Evolutionary conservation across 805 yeast species (phyloP).

Genomic region (Saccharomycopsis lassenensis): DNA sequence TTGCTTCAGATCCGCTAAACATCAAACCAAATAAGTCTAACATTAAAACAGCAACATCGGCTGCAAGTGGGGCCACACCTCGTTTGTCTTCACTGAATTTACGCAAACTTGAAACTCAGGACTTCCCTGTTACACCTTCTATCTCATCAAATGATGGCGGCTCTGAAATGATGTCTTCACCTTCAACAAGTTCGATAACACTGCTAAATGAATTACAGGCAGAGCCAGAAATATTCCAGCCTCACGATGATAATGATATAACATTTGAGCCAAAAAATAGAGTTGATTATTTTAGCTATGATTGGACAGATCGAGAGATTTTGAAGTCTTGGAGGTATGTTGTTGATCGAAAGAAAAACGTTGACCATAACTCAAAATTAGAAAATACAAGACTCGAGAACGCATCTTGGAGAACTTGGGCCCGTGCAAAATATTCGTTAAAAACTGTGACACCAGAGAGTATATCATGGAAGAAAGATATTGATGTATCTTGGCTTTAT

Average conservation of each 20-base stretch:
- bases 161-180: too few species aligned
- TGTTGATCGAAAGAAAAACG: slow-evolving; percentile 31
- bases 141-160: too few species aligned
- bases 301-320: slow-evolving; percentile 92
- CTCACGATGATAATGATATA: slow-evolving; percentile 82
- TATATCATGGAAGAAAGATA: slow-evolving; percentile 94
- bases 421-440: slow-evolving; percentile 56
- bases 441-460: slow-evolving; percentile 80
- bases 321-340: slow-evolving; percentile 95
- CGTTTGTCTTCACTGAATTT: too few species aligned
- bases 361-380: slow-evolving; percentile 34
- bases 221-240: slow-evolving; percentile 26
- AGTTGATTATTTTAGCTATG: slow-evolving; percentile 89
- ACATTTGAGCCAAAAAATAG: slow-evolving; percentile 75
- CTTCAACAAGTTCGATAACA: slow-evolving; percentile 12
- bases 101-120: too few species aligned
- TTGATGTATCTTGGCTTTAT: slow-evolving; percentile 95
- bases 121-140: too few species aligned
- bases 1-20: slow-evolving; percentile 18
- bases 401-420: slow-evolving; percentile 95
- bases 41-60: slow-evolving; percentile 20
- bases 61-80: slow-evolving; percentile 11
- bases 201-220: slow-evolving; percentile 19
- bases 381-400: slow-evolving; percentile 51
- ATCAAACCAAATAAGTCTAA: slow-evolving; percentile 20